phyloP scores from a whole-genome alignment of 371 early-diverging fungal genomes.

The Homolaphlyctis polyrhiza region DNA sequence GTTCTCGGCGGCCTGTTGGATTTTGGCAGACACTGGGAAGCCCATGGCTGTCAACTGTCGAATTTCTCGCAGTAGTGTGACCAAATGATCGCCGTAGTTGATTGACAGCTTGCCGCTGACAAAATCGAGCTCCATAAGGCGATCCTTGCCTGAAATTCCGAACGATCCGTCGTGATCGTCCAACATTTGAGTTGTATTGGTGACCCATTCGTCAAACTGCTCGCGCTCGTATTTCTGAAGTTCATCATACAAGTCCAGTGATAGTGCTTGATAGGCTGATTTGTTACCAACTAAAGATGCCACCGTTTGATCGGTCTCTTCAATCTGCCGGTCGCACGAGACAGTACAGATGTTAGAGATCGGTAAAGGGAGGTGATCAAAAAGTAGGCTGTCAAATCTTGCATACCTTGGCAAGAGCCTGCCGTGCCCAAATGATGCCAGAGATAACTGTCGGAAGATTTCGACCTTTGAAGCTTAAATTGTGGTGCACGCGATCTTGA shows the following conservation, averaged over 20 bases:
- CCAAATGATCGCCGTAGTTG: slow-evolving; percentile 38
- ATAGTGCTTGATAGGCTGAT: slow-evolving; percentile 15
- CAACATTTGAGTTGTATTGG: slow-evolving; percentile 18
- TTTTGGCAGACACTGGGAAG: slow-evolving; percentile 29
- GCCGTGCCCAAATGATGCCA: slow-evolving; percentile 41
- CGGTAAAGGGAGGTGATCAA: background rate
- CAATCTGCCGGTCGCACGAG: too few species aligned
- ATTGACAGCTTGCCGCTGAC: slow-evolving; percentile 37
- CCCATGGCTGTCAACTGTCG: slow-evolving; percentile 39
- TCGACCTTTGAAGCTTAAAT: slow-evolving; percentile 13
- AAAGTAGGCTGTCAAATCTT: background rate
- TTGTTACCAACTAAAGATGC: slow-evolving; percentile 17
- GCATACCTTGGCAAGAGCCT: slow-evolving; percentile 36
- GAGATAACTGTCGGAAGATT: slow-evolving; percentile 19
- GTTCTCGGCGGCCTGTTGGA: slow-evolving; percentile 32
- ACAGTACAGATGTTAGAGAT: background rate
- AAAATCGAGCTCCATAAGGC: slow-evolving; percentile 43
- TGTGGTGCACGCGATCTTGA: slow-evolving; percentile 13
- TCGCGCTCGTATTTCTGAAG: slow-evolving; percentile 33
- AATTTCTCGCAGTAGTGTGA: slow-evolving; percentile 34
- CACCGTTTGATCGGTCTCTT: slow-evolving; percentile 31
- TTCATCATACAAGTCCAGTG: slow-evolving; percentile 20
- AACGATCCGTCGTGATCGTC: slow-evolving; percentile 17
- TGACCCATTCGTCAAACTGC: slow-evolving; percentile 37
- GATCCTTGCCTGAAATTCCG: slow-evolving; percentile 14